phyloP scores from a whole-genome alignment of 225 moss, liverwort and hornwort species.

The Rhytidiadelphus loreus region DNA sequence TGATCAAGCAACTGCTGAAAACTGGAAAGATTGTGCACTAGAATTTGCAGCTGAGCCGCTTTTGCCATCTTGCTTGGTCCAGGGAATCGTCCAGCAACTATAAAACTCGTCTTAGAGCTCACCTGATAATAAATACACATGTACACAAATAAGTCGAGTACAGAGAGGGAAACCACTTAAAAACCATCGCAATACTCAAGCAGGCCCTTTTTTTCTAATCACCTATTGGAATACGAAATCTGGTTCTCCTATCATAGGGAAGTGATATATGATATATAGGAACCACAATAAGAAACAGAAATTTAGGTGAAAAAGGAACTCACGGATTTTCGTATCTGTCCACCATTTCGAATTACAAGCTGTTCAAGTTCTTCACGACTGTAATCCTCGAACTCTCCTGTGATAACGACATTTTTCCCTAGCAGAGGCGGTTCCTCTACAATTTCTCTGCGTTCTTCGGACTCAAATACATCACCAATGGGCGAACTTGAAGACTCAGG shows the following conservation, averaged over 20 bases:
- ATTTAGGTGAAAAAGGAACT: background rate
- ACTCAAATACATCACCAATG: background rate
- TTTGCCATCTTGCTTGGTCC: conserved; percentile 57
- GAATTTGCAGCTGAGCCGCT: conserved; percentile 36
- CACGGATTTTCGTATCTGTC: conserved; percentile 56
- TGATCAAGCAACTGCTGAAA: conserved; percentile 39
- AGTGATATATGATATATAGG: background rate
- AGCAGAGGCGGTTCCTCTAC: conserved; percentile 6
- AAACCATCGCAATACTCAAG: background rate
- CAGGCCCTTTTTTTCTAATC: background rate
- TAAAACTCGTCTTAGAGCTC: conserved; percentile 61
- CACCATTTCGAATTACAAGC: conserved; percentile 49
- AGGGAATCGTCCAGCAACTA: conserved; percentile 58
- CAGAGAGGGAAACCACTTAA: background rate
- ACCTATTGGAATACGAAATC: background rate
- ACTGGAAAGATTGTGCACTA: conserved; percentile 33
- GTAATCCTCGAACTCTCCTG: conserved; percentile 47
- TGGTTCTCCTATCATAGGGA: background rate
- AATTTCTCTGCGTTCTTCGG: background rate
- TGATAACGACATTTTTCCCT: conserved; percentile 62
- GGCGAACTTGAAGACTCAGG: background rate
- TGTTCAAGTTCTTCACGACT: conserved; percentile 48
- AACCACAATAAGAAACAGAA: background rate
- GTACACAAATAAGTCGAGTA: background rate
- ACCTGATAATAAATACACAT: conserved; percentile 27